Conservation (phyloP, 2,329 filamentous ascomycete species). For the Diaporthe vaccinii region DNA sequence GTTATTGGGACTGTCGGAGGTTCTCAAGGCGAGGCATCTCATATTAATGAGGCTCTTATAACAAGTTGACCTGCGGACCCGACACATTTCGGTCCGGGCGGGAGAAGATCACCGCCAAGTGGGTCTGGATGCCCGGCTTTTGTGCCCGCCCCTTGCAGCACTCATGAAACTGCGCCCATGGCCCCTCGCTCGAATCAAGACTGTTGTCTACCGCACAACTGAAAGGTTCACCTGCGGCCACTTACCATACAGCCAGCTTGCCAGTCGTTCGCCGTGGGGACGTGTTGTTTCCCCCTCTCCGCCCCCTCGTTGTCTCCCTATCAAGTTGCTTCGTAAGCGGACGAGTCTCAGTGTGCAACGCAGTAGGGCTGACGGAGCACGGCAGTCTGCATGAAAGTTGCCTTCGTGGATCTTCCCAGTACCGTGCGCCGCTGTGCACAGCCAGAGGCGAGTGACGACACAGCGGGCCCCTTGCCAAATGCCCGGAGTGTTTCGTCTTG, state of each 20-base stretch:
- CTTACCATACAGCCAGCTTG: not conserved
- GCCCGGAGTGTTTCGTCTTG: conserved; percentile 25
- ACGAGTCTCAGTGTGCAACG: not conserved
- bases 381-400: conserved; percentile 27
- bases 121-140: conserved; percentile 12
- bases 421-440: conserved; percentile 15
- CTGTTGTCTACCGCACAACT: not conserved
- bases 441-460: conserved; percentile 26
- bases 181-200: not conserved
- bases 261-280: not conserved
- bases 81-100: conserved; percentile 23
- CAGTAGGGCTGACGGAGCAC: conserved; percentile 24
- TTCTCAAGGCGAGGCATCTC: conserved; percentile 32
- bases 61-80: conserved; percentile 14
- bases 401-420: conserved; percentile 26
- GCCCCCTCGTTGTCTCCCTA: not conserved
- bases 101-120: conserved; percentile 30
- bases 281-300: not conserved
- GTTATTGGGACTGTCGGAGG: not conserved
- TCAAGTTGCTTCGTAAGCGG: conserved; percentile 18
- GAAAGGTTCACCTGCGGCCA: not conserved
- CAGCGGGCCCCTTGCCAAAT: conserved; percentile 16
- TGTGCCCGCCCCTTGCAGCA: conserved; percentile 26
- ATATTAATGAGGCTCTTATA: conserved; percentile 32
- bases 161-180: conserved; percentile 23